These are phyloP conservation scores for Castanea crenata DNA, from an alignment of 306 rosid species.

Conservation along the genomic window DNA sequence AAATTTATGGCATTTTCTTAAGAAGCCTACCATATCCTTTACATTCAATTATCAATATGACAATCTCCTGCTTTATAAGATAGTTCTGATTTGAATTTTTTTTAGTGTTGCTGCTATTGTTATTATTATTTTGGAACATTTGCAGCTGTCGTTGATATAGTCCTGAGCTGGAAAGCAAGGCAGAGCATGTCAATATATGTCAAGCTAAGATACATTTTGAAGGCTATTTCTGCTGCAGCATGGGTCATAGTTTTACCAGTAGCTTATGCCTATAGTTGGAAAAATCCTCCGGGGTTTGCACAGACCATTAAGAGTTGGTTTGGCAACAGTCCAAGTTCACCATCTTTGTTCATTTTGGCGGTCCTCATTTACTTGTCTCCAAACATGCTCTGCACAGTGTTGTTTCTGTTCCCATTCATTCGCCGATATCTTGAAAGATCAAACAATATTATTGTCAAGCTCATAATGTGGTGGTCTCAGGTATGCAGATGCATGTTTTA, in stretches of 20 bases:
- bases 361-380: conserved; percentile 79
- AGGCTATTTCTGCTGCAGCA: conserved; percentile 65
- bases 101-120: not conserved
- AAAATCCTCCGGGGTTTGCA: conserved; percentile 77
- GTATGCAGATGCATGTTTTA: conserved; percentile 38
- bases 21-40: not conserved
- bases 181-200: conserved; percentile 68
- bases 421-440: conserved; percentile 83
- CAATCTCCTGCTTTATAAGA: conserved; percentile 9
- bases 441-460: conserved; percentile 46
- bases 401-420: conserved; percentile 78
- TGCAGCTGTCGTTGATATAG: conserved; percentile 78
- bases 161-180: conserved; percentile 91
- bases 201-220: conserved; percentile 76
- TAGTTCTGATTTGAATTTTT: conserved; percentile 18
- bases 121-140: conserved; percentile 7
- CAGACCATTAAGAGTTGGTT: conserved; percentile 88
- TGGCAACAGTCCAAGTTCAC: conserved; percentile 76
- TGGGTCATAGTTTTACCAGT: conserved; percentile 92
- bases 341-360: conserved; percentile 87
- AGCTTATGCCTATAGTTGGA: conserved; percentile 85
- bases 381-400: conserved; percentile 70
- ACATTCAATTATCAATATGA: conserved; percentile 11
- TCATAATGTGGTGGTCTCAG: conserved; percentile 99
- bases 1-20: not conserved